Percentiles rank a stretch among this genome's conserved stretches.
Evolutionary conservation across 257 asterid species (phyloP).

Genomic region (Lycium barbarum): DNA sequence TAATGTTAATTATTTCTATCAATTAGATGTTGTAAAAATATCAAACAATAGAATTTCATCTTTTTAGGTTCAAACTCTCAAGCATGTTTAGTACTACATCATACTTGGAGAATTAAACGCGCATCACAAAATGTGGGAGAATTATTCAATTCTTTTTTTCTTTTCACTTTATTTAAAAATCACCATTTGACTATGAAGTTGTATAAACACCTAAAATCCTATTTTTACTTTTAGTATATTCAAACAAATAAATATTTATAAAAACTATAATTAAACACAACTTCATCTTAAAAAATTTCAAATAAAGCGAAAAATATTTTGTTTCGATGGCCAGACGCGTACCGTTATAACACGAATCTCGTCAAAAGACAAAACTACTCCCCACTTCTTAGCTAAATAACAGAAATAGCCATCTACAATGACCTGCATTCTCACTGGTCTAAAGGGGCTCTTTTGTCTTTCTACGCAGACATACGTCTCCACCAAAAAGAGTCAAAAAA

Average conservation of each 20-base stretch:
- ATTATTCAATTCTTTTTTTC: too few relatives aligned
- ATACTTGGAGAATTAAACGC: background rate
- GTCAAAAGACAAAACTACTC: background rate
- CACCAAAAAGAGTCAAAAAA: background rate
- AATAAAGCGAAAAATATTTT: too few relatives aligned
- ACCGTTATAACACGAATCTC: background rate
- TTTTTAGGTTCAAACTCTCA: background rate
- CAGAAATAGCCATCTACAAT: background rate
- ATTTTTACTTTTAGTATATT: too few relatives aligned
- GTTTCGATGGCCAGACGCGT: too few relatives aligned
- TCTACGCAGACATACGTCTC: conserved; percentile 26
- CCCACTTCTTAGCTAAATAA: background rate
- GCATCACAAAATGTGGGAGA: background rate
- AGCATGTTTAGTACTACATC: background rate
- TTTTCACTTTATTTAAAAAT: too few relatives aligned
- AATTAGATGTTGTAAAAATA: background rate
- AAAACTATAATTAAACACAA: too few relatives aligned
- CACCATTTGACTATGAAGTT: too few relatives aligned
- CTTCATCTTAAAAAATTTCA: too few relatives aligned
- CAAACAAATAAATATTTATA: too few relatives aligned
- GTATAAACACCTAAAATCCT: too few relatives aligned
- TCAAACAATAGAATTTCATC: background rate
- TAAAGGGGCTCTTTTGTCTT: background rate
- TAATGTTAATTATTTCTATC: background rate
- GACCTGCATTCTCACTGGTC: background rate